These are phyloP conservation scores for Gymnopilus dilepis DNA, from an alignment of 768 basidiomycete genomes.

Conservation along the genomic window DNA sequence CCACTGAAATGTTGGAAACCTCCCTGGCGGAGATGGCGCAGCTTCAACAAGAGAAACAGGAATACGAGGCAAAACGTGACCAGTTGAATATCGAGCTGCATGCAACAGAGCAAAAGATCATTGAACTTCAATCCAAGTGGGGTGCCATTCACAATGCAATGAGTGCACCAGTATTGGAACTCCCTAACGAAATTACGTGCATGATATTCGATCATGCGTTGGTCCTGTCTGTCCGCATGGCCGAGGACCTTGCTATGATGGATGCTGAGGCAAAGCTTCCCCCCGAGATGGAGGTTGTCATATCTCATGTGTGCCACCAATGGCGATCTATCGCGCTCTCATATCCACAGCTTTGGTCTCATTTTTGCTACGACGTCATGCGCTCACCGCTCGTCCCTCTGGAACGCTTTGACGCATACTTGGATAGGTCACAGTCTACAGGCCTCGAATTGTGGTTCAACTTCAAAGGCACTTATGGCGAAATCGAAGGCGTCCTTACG, in stretches of 20 bases:
- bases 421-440: constrained; percentile 24
- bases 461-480: constrained; percentile 8
- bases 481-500: background rate
- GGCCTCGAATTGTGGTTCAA: constrained; percentile 26
- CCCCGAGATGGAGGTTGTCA: constrained; percentile 21
- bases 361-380: constrained; percentile 18
- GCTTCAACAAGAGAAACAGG: background rate
- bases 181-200: constrained; percentile 26
- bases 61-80: background rate
- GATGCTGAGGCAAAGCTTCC: background rate
- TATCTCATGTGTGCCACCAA: constrained; percentile 29
- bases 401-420: constrained; percentile 26
- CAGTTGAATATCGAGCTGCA: background rate
- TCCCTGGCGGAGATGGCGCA: background rate
- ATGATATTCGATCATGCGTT: constrained; percentile 19
- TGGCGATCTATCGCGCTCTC: constrained; percentile 27
- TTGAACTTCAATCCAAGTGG: constrained; percentile 15
- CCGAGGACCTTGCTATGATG: too few relatives aligned
- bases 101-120: background rate
- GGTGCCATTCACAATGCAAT: constrained; percentile 21
- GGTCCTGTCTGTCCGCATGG: background rate
- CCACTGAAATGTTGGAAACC: too few relatives aligned
- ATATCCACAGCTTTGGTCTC: constrained; percentile 25
- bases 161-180: constrained; percentile 13
- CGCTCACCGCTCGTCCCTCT: constrained; percentile 5